phyloP scores from a whole-genome alignment of 129 eudicot species.

The Centrapalus pauciflorus region DNA sequence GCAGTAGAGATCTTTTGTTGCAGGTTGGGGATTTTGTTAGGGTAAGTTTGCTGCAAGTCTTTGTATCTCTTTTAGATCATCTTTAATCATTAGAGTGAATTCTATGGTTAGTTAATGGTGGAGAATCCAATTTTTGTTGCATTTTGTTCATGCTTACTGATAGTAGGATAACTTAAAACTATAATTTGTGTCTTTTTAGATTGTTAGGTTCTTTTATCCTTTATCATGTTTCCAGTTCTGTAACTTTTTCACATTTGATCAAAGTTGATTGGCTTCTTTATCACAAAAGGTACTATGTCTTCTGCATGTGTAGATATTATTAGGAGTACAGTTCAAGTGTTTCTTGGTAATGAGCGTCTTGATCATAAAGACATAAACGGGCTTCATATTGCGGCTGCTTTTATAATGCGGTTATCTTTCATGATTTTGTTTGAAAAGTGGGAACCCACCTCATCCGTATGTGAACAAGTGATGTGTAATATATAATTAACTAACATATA shows the following conservation, averaged over 20 bases:
- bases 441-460: background rate
- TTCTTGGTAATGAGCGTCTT: background rate
- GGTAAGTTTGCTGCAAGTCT: slow-evolving; percentile 42
- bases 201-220: too few relatives aligned
- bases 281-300: background rate
- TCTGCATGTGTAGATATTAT: background rate
- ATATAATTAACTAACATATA: background rate
- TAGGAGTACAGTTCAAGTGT: background rate
- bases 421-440: too few relatives aligned
- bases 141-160: too few relatives aligned
- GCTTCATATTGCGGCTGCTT: background rate
- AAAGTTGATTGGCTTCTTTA: background rate
- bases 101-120: slow-evolving; percentile 6
- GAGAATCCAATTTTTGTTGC: background rate
- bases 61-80: background rate
- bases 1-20: too few relatives aligned
- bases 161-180: too few relatives aligned
- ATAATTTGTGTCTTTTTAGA: too few relatives aligned
- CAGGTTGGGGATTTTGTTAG: slow-evolving; percentile 89
- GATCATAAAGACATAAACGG: background rate
- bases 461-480: background rate
- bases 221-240: too few relatives aligned
- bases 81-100: background rate
- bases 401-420: too few relatives aligned
- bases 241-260: too few relatives aligned